Percentiles rank a stretch among this genome's conserved stretches.
Evolutionary conservation across 768 basidiomycete species (phyloP).

Genomic region (Phylloporus sp.): DNA sequence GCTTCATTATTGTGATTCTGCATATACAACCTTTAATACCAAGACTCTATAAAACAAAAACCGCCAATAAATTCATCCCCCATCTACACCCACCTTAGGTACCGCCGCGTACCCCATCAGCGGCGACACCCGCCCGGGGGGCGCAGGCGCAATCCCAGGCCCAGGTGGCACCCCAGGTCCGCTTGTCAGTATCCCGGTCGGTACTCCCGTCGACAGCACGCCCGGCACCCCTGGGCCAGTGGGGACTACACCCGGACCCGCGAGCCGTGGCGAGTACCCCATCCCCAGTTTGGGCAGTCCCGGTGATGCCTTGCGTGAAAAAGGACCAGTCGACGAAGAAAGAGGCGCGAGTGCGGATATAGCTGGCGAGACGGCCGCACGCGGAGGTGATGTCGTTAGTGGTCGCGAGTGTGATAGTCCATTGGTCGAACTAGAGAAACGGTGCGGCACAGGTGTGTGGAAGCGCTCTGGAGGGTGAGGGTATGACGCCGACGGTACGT

Average conservation of each 20-base stretch:
- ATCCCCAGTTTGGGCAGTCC: conserved; percentile 28
- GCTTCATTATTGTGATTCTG: too few species aligned
- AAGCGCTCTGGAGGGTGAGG: conserved; percentile 26
- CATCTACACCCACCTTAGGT: conserved; percentile 20
- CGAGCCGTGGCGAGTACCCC: conserved; percentile 28
- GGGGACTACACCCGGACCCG: conserved; percentile 30
- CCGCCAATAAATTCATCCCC: neutral
- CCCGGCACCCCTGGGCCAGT: conserved; percentile 27
- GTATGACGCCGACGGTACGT: conserved; percentile 28
- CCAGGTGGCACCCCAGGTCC: conserved; percentile 29
- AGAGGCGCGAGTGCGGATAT: conserved; percentile 13
- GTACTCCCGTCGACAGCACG: conserved; percentile 20
- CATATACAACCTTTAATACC: neutral
- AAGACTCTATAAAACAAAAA: neutral
- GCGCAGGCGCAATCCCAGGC: conserved; percentile 25
- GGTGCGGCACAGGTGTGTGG: conserved; percentile 29
- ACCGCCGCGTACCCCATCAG: conserved; percentile 22
- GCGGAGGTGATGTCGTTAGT: conserved; percentile 38
- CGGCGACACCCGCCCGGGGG: conserved; percentile 13
- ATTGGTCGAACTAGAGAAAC: conserved; percentile 23
- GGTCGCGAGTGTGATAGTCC: conserved; percentile 21
- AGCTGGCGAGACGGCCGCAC: conserved; percentile 24
- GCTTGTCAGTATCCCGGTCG: conserved; percentile 26
- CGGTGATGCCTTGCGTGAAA: conserved; percentile 26
- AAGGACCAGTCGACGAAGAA: conserved; percentile 16